Base-by-base conservation (phyloP, 1,139 yeast genomes). In the Meyerozyma elateridarum region DNA sequence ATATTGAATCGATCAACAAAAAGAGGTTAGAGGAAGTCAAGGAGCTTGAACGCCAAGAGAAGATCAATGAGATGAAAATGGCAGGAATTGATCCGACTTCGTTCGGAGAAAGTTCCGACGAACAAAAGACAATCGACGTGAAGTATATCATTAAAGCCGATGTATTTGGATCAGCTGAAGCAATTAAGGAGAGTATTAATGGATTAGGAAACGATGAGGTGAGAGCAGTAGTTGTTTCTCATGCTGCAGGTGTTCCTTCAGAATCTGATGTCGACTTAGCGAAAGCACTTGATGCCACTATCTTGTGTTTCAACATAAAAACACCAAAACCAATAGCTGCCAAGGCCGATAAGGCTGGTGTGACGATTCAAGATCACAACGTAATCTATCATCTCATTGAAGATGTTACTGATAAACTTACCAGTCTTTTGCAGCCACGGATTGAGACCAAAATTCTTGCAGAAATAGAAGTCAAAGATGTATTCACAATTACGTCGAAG, bases 361-460 rank as follows among this genome's bases (percentile, higher is more conserved):
- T 91, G n/a, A 63, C 62, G 8, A 64, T 91, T 21, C 67, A 65
- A 34, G 77, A 76, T 32, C 87, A 80, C 53, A 84, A 81, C 37
- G 85, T 91, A 36, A 91, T 91, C 38, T 91, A 91, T 54, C 80
- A 89, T 45, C 69, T 93, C 42, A 79, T 91, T 36, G 96, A 91
- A 47, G 84, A 81, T 32, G 95, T 91, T 4, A 76, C 89, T 1
- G 73, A 70, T 7, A 76, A 70, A 14, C 64, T 91, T 30, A 73
- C 83, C 4, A 58, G 71, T 3, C 67, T 72, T 36, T 63, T 93
- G 46, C 69, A 74, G 32, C 93, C 95, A 3, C 73, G 73, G 12
- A 73, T 73, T 38, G 91, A 87, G 44, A 67, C 73, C 21, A 83
- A 82, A 51, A 75, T 77, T 2, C 45, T 75, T 17, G 85, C 91